Evolutionary conservation across 2,329 filamentous ascomycete genomes (phyloP), one percentile per base, ranked within the genome.

Genomic region (Fusarium pseudonygamai): DNA sequence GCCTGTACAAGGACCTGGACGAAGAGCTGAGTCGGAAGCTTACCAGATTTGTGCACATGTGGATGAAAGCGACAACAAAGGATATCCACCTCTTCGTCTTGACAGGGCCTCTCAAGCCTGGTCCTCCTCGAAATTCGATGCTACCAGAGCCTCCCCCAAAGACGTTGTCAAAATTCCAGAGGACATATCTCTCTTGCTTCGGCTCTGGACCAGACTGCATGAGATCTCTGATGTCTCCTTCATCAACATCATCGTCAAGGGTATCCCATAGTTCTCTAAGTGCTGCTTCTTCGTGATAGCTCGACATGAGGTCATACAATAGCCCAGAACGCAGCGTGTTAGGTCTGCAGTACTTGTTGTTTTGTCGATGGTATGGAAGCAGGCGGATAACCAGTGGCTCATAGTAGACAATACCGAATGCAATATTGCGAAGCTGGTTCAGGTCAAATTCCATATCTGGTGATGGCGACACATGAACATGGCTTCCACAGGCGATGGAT

Each of bases 61-160:
- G 50, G 11, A 55, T 11, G 5, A 55, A 55, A 18, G 50, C 34
- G 11, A 40, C 34, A n/a, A 14, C 50, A 40, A 55, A 55, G 2
- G 50, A 55, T n/a, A 55, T 55, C 50, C 50, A 55, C 11, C 50
- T 55, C 7, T 39, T 55, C 0, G 50, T 55, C 50, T 55, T 39
- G 3, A 55, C 34, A 1, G 50, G 50, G 7, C 50, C 50, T 28
- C 50, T 55, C 11, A 55, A 55, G 10, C 50, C 50, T 4, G 50
- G 50, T 0, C 34, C 50, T 7, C 50, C 50, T 13, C 34, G 50
- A 40, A 55, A 55, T 18, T 55, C 50, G 11, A 55, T 55, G 24
- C 24, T 55, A 1, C 50, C 50, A 3, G 50, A 55, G 3, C 50
- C 24, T 4, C 34, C 2, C 8, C 34, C 32, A 5, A 22, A 55